Conservation (phyloP, 2,329 filamentous ascomycete species). For the Thermomyces lanuginosus region DNA sequence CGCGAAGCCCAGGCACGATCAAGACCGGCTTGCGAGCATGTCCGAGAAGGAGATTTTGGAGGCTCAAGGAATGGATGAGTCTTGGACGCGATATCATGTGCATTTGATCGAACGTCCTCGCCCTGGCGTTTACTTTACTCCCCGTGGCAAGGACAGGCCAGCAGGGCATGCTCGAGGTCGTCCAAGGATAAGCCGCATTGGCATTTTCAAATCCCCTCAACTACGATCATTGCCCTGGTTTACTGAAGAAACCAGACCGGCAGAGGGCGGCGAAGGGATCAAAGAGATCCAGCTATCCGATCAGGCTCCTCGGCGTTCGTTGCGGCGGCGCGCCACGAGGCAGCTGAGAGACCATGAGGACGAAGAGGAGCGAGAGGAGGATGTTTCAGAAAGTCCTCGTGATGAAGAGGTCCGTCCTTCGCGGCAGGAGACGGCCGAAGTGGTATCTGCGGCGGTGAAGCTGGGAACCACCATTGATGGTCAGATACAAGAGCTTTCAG, state of each 20-base stretch:
- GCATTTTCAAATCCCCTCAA: constrained; percentile 22
- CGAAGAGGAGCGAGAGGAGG: too few relatives aligned
- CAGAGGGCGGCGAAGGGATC: background rate
- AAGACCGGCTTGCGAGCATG: constrained; percentile 12
- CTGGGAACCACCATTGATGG: too few relatives aligned
- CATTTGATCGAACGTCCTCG: constrained; percentile 20
- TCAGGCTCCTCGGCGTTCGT: background rate
- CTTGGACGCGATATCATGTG: constrained; percentile 26
- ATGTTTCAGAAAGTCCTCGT: too few relatives aligned
- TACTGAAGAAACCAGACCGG: constrained; percentile 4
- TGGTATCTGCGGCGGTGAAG: too few relatives aligned
- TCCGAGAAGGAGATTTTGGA: constrained; percentile 10
- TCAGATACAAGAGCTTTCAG: too few relatives aligned
- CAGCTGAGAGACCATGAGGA: too few relatives aligned
- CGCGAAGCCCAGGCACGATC: constrained; percentile 2
- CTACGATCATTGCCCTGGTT: constrained; percentile 23
- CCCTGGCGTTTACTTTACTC: constrained; percentile 27
- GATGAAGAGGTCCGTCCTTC: too few relatives aligned
- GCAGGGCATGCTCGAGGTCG: constrained; percentile 23
- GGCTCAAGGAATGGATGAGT: constrained; percentile 24
- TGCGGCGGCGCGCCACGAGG: too few relatives aligned
- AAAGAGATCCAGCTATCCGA: background rate
- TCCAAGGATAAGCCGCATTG: constrained; percentile 23
- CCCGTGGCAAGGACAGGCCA: constrained; percentile 22
- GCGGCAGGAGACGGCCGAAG: too few relatives aligned